Evolutionary conservation across 2,329 filamentous ascomycete species (phyloP).

Genomic region (Ustilaginoidea virens): DNA sequence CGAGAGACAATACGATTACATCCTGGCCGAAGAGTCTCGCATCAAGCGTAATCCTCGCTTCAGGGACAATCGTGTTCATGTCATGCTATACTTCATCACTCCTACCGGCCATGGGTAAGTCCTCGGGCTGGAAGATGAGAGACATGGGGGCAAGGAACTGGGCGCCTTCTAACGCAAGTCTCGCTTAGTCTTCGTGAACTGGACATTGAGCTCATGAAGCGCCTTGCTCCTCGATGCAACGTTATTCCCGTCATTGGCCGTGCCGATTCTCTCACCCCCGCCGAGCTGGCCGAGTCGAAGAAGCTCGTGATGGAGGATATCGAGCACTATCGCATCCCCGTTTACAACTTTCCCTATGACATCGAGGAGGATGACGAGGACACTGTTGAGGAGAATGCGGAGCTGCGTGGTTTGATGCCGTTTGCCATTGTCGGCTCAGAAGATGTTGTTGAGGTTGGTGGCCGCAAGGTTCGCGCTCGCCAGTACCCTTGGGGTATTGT

Average conservation of each 20-base stretch:
- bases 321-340: conserved; percentile 97
- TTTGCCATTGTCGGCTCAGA: conserved; percentile 98
- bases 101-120: conserved; percentile 84
- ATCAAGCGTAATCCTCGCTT: conserved; percentile 99
- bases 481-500: conserved; percentile 99
- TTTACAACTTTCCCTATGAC: conserved; percentile 99
- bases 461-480: conserved; percentile 79
- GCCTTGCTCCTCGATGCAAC: conserved; percentile 92
- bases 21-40: conserved; percentile 96
- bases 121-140: background rate
- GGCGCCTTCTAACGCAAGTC: conserved; percentile 1
- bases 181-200: conserved; percentile 77
- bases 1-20: conserved; percentile 98
- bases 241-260: conserved; percentile 98
- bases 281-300: conserved; percentile 96
- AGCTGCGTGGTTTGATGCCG: conserved; percentile 93
- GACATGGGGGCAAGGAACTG: too few relatives aligned
- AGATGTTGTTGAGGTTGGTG: conserved; percentile 85
- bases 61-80: conserved; percentile 97
- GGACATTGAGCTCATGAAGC: conserved; percentile 99
- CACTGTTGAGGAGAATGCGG: conserved; percentile 96
- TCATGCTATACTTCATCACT: conserved; percentile 97
- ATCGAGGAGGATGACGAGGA: conserved; percentile 99
- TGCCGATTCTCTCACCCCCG: conserved; percentile 90
- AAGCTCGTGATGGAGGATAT: conserved; percentile 99